Evolutionary conservation across 306 rosid genomes (phyloP), one percentile per base, ranked within the genome.

Genomic region (Rubus parviflorus): DNA sequence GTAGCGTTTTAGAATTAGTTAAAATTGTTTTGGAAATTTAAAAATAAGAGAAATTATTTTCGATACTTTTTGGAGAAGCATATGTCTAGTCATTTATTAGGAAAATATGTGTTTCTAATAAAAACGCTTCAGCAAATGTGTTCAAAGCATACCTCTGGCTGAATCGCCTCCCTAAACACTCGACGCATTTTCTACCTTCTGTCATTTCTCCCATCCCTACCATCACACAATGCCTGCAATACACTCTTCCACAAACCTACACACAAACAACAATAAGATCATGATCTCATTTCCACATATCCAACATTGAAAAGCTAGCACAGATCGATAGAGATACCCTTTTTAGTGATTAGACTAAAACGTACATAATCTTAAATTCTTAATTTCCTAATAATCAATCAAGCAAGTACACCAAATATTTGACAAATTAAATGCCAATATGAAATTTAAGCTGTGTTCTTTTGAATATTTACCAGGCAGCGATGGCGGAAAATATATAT

Each of bases 171-270:
- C 98, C 98, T 61, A 94, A 85, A 78, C 98, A 94, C 70, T 90
- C 84, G 0, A 85, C 38, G 68, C 98, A 94, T 86, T 94, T 94
- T 72, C 97, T 90, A 81, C 98, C 98, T 79, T 94, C 98, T 0
- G 72, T 87, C 97, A 94, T 86, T 14, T 90, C 96, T 68, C 94
- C 97, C 98, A 94, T 94, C 51, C 97, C 98, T 30, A 80, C 54
- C 68, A 78, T 83, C 77, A 91, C 78, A 75, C 98, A 94, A 35
- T 80, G 87, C 83, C 88, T 85, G 81, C 98, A 94, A 75, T 91
- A 91, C 70, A 86, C 97, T 86, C 98, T 88, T 57, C 96, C 98
- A 83, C 98, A 91, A 51, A 89, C 97, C 98, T 91, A 12, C 79
- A 85, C 49, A n/a, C 56, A 81, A 72, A 64, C 35, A 42, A 54